Base-by-base conservation (phyloP, 768 basidiomycete genomes). In the Mycena amicta region DNA sequence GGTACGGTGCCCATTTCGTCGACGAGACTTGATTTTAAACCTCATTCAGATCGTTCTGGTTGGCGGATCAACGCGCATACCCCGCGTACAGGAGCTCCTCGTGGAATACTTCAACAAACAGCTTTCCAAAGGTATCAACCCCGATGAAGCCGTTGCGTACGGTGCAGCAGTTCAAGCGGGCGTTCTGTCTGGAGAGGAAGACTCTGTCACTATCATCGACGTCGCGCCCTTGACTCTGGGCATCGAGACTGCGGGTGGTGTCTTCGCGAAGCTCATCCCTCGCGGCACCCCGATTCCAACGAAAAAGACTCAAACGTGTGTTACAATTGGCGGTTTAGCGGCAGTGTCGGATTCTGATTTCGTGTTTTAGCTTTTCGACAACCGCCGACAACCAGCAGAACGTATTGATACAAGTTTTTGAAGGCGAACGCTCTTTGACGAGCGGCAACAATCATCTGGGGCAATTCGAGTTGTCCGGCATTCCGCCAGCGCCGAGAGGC, bases 371-470 rank as follows among this genome's bases (percentile, higher is more conserved):
- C 67, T 94, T 95, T 83, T 95, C 93, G 40, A 95, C 95, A 0
- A 89, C 90, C 71, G 82, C 87, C 53, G 93, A 95, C 76, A 93
- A 94, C 77, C 93, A 95, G 72, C 86, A 87, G 54, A 88, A 87
- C 73, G 92, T 96, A 37, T 79, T 91, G 67, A 94, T 95, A 70
- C 90, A 93, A 74, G 92, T 95, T 27, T 94, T 79, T 72, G 92
- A 95, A 77, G 93, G 92, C 65, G 92, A 95, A 73, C 89, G 93
- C 71, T 84, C 88, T 30, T 84, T 88, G 70, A 93, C 93, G 49
- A 93, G 90, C 79, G 88, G 93, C 77, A 95, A 95, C 80, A 90
- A 93, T 78, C 77, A 90, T 40, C 84, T 95, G 62, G 93, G 93
- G 64, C 88, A 93, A 75, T 94, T 95, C 69, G 92, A 95, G 74